phyloP scores from a whole-genome alignment of 2,329 filamentous ascomycete species.

The Curvularia verruculosa region DNA sequence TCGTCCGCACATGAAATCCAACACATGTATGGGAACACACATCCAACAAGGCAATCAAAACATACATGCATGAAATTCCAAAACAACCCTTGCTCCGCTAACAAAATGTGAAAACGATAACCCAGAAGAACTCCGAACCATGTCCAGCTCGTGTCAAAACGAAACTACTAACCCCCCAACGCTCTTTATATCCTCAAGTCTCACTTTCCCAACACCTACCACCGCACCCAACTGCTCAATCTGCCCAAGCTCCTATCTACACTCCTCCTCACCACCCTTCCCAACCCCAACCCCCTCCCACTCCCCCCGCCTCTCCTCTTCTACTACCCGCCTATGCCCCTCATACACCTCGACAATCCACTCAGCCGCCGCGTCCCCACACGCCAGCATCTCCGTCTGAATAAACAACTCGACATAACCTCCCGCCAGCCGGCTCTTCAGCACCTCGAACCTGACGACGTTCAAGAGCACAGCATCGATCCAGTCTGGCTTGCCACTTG shows the following conservation, averaged over 20 bases:
- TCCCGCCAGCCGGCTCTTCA: constrained; percentile 5
- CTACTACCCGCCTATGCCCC: neutral
- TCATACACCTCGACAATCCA: neutral
- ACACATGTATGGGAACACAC: neutral
- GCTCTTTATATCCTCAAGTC: neutral
- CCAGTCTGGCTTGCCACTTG: neutral
- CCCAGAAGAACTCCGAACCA: neutral
- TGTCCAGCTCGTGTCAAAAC: neutral
- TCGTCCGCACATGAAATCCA: neutral
- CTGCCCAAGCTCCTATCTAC: no score
- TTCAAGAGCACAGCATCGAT: constrained; percentile 9
- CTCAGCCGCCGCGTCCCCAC: neutral
- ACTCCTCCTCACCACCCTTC: no score
- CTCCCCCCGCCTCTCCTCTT: no score
- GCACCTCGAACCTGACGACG: constrained; percentile 7
- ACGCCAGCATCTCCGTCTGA: constrained; percentile 8
- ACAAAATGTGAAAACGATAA: neutral
- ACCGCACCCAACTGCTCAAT: no score
- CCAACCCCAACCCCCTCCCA: no score
- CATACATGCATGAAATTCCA: neutral
- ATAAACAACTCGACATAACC: constrained; percentile 10
- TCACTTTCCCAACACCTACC: no score
- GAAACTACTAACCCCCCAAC: neutral
- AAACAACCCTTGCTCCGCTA: neutral
- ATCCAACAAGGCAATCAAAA: neutral